Conservation (phyloP, 768 basidiomycete genomes). For the Naganishia antarctica region DNA sequence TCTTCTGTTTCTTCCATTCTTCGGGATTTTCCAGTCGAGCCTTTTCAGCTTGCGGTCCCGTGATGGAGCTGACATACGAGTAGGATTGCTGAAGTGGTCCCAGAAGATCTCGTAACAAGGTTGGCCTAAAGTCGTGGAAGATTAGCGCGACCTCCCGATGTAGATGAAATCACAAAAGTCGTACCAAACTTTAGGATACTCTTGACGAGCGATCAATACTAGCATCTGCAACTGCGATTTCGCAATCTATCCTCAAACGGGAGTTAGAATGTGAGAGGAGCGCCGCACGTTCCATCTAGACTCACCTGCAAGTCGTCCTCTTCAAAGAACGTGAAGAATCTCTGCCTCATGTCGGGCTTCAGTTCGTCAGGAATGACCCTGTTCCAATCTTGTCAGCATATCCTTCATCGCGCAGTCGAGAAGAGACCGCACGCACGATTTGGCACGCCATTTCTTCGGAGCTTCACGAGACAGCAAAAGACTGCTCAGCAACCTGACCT, state of each 20-base stretch:
- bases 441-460: slow-evolving; percentile 48
- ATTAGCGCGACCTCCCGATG: background rate
- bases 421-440: slow-evolving; percentile 32
- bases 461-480: slow-evolving; percentile 44
- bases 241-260: slow-evolving; percentile 37
- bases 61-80: slow-evolving; percentile 27
- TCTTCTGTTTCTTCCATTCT: slow-evolving; percentile 30
- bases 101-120: slow-evolving; percentile 42
- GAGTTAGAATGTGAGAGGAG: no score
- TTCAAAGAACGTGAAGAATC: slow-evolving; percentile 45
- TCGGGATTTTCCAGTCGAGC: background rate
- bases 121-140: slow-evolving; percentile 23
- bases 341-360: slow-evolving; percentile 41
- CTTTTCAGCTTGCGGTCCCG: slow-evolving; percentile 1
- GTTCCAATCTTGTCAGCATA: slow-evolving; percentile 26
- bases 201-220: slow-evolving; percentile 42
- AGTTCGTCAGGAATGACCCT: slow-evolving; percentile 38
- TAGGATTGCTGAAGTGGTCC: slow-evolving; percentile 41
- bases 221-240: slow-evolving; percentile 43
- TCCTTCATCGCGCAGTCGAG: background rate
- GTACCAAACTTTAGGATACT: slow-evolving; percentile 39
- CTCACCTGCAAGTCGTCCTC: slow-evolving; percentile 40
- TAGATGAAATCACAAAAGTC: background rate
- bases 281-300: background rate
- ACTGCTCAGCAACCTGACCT: slow-evolving; percentile 40